Evolutionary conservation across 2,329 filamentous ascomycete species (phyloP).

Genomic region (Pseudodiploospora longispora): DNA sequence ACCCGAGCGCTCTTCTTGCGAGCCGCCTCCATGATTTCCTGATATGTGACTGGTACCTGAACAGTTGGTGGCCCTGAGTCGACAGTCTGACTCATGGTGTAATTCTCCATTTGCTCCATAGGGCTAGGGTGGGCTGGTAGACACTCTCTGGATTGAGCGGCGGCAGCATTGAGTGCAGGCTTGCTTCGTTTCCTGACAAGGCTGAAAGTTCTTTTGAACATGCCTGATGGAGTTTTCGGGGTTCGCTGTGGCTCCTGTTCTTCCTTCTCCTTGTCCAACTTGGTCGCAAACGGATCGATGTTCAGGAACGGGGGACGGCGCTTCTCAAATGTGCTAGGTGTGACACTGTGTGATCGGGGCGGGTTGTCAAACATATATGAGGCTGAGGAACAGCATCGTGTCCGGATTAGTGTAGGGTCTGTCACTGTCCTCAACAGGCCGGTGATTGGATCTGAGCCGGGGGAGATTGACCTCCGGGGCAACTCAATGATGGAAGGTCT

Average conservation of each 20-base stretch:
- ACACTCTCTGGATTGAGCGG: constrained; percentile 26
- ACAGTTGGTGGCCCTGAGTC: constrained; percentile 10
- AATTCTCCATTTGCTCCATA: constrained; percentile 25
- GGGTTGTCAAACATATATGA: constrained; percentile 26
- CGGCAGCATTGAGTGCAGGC: constrained; percentile 34
- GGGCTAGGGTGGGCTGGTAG: constrained; percentile 16
- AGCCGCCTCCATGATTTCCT: constrained; percentile 37
- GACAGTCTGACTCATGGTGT: constrained; percentile 8
- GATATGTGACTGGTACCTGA: constrained; percentile 34
- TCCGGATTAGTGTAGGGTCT: constrained; percentile 21
- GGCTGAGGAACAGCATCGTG: constrained; percentile 24
- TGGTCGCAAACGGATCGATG: constrained; percentile 45
- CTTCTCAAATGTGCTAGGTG: constrained; percentile 26
- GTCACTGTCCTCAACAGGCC: constrained; percentile 23
- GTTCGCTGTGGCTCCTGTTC: constrained; percentile 22
- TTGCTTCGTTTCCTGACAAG: constrained; percentile 48
- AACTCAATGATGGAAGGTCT: constrained; percentile 52
- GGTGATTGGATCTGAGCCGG: constrained; percentile 23
- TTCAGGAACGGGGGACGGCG: constrained; percentile 41
- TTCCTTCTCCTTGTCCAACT: constrained; percentile 20
- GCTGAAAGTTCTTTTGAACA: constrained; percentile 47
- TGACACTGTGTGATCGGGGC: constrained; percentile 37
- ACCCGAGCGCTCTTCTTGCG: constrained; percentile 29
- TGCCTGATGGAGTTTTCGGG: constrained; percentile 37
- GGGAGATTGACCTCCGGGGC: constrained; percentile 35